phyloP scores from a whole-genome alignment of 257 asterid species.

The Scutellaria baicalensis region DNA sequence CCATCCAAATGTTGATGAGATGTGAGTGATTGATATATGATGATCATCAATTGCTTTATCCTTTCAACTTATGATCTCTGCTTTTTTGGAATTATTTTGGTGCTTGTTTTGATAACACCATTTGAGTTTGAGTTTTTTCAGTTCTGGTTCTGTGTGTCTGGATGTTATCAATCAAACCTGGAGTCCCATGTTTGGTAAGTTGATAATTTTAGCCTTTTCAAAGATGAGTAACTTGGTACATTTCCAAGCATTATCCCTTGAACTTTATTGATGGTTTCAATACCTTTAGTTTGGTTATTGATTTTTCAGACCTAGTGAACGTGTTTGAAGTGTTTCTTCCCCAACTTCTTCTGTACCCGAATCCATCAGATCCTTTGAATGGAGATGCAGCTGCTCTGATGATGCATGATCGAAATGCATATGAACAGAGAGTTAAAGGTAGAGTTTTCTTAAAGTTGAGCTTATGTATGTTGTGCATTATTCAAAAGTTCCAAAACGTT shows the following conservation, averaged over 20 bases:
- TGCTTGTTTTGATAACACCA: too few species aligned
- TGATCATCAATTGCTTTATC: too few species aligned
- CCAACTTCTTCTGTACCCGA: conserved; percentile 73
- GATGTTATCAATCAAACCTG: conserved; percentile 98
- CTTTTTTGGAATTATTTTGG: too few species aligned
- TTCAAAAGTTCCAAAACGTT: background rate
- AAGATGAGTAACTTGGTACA: too few species aligned
- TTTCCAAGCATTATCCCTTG: too few species aligned
- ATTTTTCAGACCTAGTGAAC: conserved; percentile 57
- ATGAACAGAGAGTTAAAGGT: conserved; percentile 84
- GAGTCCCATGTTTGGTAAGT: conserved; percentile 99
- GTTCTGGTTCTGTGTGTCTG: conserved; percentile 97
- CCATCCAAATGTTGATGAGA: conserved; percentile 98
- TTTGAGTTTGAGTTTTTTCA: conserved; percentile 10
- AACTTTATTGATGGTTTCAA: too few species aligned
- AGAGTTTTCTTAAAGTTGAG: background rate
- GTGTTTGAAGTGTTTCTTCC: conserved; percentile 86
- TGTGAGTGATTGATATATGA: conserved; percentile 36
- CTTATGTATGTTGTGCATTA: too few species aligned
- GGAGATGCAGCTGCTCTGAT: conserved; percentile 76
- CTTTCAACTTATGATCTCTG: too few species aligned
- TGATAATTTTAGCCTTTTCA: background rate
- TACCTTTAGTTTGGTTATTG: background rate
- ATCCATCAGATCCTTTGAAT: conserved; percentile 76
- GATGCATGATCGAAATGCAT: conserved; percentile 62